Evolutionary conservation across 441 rosid species (phyloP), one percentile per base, ranked within the genome.

Genomic region (Codiaeum variegatum): DNA sequence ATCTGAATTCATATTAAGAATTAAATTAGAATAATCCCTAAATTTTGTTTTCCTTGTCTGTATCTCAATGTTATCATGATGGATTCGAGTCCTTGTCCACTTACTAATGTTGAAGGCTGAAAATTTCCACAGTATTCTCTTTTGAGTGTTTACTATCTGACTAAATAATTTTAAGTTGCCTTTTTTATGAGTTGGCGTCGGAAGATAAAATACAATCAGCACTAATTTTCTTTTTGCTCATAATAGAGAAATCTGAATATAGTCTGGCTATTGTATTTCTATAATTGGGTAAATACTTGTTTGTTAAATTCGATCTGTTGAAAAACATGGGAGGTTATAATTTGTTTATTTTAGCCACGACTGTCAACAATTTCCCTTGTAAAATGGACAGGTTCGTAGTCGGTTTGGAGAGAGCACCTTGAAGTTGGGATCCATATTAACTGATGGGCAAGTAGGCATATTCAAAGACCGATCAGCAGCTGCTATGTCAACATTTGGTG

Each of bases 381-480:
- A 38, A 36, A 36, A 49, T 67, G 71, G 63, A 24, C 93, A 91
- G 99, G 99, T 90, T 77, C 97, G 99, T 59, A 94, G 99, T 87
- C 87, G 92, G 85, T 91, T 94, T 78, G 98, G 98, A 26, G 98
- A 92, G 86, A 94, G 99, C 88, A 92, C 98, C 5, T 64, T 94
- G 62, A 94, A 94, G 78, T 79, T 91, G 86, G 98, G 99, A 69
- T 88, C 96, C 38, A 95, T 93, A 34, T 81, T 95, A 79, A 93
- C 93, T 31, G 97, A 95, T 74, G 97, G 99, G 71, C 99, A 95
- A 81, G 99, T 89, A 46, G 97, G 96, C 69, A 88, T 93, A 83
- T 93, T 95, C 88, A 95, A 93, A 84, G 99, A 95, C 79, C 86
- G 94, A 87, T 93, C 99, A 51, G 91, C 96, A 11, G 86, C 98